Conservation (phyloP, 352 stramenopile species). For the Globisporangium solare region DNA sequence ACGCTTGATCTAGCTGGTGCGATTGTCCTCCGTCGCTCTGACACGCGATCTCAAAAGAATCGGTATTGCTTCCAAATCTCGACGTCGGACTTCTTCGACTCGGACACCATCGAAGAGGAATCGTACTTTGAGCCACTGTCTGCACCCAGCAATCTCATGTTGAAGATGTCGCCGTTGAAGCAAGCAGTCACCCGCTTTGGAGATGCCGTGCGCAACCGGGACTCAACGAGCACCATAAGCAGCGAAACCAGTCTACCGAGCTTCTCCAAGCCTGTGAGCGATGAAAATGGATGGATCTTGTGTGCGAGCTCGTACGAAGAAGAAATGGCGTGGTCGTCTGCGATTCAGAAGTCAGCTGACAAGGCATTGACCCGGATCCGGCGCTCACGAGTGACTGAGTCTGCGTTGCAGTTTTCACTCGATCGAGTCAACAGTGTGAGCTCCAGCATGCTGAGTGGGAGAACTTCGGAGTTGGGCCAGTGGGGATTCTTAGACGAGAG, state of each 20-base stretch:
- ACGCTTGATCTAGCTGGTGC: slow-evolving; percentile 66
- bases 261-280: slow-evolving; percentile 8
- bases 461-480: slow-evolving; percentile 22
- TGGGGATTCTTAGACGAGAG: slow-evolving; percentile 31
- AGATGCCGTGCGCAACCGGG: slow-evolving; percentile 29
- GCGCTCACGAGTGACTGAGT: slow-evolving; percentile 55
- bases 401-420: slow-evolving; percentile 33
- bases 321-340: slow-evolving; percentile 56
- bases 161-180: slow-evolving; percentile 62
- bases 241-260: slow-evolving; percentile 23
- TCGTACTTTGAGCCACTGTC: slow-evolving; percentile 5
- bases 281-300: slow-evolving; percentile 64
- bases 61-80: slow-evolving; percentile 82
- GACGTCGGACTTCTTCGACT: slow-evolving; percentile 30
- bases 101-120: slow-evolving; percentile 21
- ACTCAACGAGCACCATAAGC: slow-evolving; percentile 20
- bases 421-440: slow-evolving; percentile 37
- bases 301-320: slow-evolving; percentile 60
- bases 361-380: slow-evolving; percentile 55
- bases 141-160: slow-evolving; percentile 20
- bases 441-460: slow-evolving; percentile 25
- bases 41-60: slow-evolving; percentile 63
- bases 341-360: slow-evolving; percentile 66
- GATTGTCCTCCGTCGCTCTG: slow-evolving; percentile 76
- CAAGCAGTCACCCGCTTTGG: slow-evolving; percentile 53